These are phyloP conservation scores for Trichophyton equinum DNA, from an alignment of 2,329 filamentous ascomycete genomes.

Conservation along the genomic window DNA sequence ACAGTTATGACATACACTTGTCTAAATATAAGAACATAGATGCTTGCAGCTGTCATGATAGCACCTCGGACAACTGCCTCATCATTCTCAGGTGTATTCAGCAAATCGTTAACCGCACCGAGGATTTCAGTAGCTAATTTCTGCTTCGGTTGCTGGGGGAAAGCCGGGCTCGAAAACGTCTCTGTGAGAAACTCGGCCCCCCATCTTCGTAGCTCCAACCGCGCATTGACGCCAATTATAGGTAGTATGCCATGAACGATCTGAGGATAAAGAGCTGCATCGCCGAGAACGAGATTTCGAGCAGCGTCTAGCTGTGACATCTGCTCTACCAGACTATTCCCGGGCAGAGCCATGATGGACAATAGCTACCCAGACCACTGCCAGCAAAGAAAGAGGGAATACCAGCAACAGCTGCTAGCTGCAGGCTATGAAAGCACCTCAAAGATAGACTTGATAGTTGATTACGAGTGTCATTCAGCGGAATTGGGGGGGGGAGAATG, in stretches of 20 bases:
- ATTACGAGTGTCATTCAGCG: background rate
- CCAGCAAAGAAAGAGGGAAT: background rate
- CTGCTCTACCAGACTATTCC: slow-evolving; percentile 56
- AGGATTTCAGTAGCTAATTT: slow-evolving; percentile 64
- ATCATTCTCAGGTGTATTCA: slow-evolving; percentile 65
- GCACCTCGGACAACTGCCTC: slow-evolving; percentile 68
- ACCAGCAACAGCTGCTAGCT: background rate
- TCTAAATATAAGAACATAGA: slow-evolving; percentile 83
- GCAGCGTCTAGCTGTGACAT: slow-evolving; percentile 81
- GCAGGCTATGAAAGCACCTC: background rate
- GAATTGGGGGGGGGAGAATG: background rate
- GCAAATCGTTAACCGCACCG: slow-evolving; percentile 57
- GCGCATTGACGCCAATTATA: slow-evolving; percentile 63
- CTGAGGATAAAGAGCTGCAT: slow-evolving; percentile 77
- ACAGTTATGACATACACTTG: slow-evolving; percentile 64
- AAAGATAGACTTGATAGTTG: background rate
- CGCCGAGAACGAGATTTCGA: slow-evolving; percentile 74
- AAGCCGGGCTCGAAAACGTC: slow-evolving; percentile 82
- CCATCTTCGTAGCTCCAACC: slow-evolving; percentile 82
- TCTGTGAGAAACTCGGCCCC: slow-evolving; percentile 91
- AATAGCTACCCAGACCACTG: background rate
- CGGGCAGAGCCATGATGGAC: slow-evolving; percentile 9
- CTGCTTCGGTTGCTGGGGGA: slow-evolving; percentile 67
- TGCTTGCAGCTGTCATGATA: slow-evolving; percentile 78
- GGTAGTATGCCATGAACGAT: slow-evolving; percentile 89